These are phyloP conservation scores for Tetracladium marchalianum DNA, from an alignment of 495 filamentous ascomycete species.

Conservation along the genomic window DNA sequence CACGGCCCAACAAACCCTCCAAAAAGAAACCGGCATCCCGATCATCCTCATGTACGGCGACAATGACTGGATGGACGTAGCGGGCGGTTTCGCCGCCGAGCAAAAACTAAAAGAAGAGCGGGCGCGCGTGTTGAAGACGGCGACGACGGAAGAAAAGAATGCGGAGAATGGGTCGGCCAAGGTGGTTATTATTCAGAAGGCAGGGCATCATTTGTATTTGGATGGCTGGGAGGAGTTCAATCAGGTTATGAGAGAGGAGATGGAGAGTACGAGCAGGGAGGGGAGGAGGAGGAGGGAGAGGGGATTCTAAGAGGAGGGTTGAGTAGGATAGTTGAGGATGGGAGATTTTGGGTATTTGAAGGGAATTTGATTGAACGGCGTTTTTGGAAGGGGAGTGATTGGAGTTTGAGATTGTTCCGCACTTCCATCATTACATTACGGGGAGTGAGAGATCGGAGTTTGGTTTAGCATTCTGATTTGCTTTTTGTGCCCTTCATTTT, in stretches of 20 bases:
- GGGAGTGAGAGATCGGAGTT: too few relatives aligned
- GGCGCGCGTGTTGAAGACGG: slow-evolving; percentile 42
- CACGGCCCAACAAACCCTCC: slow-evolving; percentile 15
- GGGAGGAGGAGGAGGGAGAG: slow-evolving; percentile 11
- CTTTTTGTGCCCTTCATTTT: too few relatives aligned
- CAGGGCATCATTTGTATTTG: slow-evolving; percentile 90
- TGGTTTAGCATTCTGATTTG: too few relatives aligned
- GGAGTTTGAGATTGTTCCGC: too few relatives aligned
- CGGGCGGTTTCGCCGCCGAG: slow-evolving; percentile 71
- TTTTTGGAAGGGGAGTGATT: too few relatives aligned
- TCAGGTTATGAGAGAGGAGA: slow-evolving; percentile 58
- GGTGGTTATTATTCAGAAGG: slow-evolving; percentile 70
- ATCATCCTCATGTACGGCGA: slow-evolving; percentile 93
- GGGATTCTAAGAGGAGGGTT: background rate
- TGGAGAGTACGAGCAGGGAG: slow-evolving; percentile 63
- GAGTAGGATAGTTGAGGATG: too few relatives aligned
- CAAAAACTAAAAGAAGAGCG: slow-evolving; percentile 68
- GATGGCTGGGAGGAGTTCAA: slow-evolving; percentile 92
- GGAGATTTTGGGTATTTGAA: too few relatives aligned
- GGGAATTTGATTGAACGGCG: too few relatives aligned
- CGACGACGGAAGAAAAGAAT: slow-evolving; percentile 56
- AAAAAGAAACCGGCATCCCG: slow-evolving; percentile 65
- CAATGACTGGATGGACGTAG: slow-evolving; percentile 96
- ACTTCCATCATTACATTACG: too few relatives aligned
- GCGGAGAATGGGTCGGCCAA: slow-evolving; percentile 72